phyloP scores from a whole-genome alignment of 2,329 filamentous ascomycete species.

The Colletotrichum gloeosporioides region DNA sequence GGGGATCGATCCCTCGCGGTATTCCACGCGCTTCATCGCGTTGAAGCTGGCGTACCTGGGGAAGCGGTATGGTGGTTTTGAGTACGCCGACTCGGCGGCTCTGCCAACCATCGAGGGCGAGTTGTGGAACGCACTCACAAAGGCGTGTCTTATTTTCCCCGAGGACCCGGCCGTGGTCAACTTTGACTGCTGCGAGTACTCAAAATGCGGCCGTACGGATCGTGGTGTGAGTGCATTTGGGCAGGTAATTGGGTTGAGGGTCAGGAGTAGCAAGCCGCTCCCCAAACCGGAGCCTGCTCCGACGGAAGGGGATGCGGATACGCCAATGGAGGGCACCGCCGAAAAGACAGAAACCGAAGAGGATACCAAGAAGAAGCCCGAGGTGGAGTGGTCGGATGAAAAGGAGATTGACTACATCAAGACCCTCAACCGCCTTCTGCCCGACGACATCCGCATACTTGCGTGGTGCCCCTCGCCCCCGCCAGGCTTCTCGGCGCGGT shows the following conservation, averaged over 20 bases:
- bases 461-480: slow-evolving; percentile 92
- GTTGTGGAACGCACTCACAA: slow-evolving; percentile 88
- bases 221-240: slow-evolving; percentile 95
- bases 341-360: slow-evolving; percentile 22
- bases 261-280: slow-evolving; percentile 79
- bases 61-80: slow-evolving; percentile 89
- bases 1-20: slow-evolving; percentile 78
- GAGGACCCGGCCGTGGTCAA: slow-evolving; percentile 67
- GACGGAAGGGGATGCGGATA: slow-evolving; percentile 24
- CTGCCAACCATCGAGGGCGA: slow-evolving; percentile 90
- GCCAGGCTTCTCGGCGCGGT: slow-evolving; percentile 83
- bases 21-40: slow-evolving; percentile 84
- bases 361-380: slow-evolving; percentile 28
- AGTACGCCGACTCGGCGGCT: slow-evolving; percentile 77
- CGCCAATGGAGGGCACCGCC: slow-evolving; percentile 56
- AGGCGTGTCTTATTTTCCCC: slow-evolving; percentile 81
- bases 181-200: slow-evolving; percentile 88
- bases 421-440: slow-evolving; percentile 85
- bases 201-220: slow-evolving; percentile 94
- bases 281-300: slow-evolving; percentile 28
- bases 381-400: slow-evolving; percentile 66
- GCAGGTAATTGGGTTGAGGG: slow-evolving; percentile 84
- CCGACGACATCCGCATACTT: slow-evolving; percentile 85
- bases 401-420: slow-evolving; percentile 81
- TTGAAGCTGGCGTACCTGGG: slow-evolving; percentile 95